These are phyloP conservation scores for Phialocephala sp. DNA, from an alignment of 2,329 filamentous ascomycete species.

Conservation along the genomic window DNA sequence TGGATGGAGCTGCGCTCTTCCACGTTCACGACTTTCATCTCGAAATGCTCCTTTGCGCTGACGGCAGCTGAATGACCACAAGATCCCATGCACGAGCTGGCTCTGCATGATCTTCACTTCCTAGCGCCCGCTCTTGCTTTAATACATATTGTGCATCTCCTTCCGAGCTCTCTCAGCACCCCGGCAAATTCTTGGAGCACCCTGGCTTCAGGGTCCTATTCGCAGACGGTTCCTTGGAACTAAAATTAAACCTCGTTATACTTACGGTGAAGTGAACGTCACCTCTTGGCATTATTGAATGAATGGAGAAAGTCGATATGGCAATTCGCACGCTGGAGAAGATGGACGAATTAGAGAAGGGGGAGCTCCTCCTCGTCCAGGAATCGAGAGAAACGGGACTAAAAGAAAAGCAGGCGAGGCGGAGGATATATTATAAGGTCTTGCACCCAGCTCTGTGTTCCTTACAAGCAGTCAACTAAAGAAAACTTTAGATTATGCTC, in stretches of 20 bases:
- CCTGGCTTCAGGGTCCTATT: conserved; percentile 9
- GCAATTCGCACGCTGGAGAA: conserved; percentile 17
- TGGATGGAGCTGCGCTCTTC: not conserved
- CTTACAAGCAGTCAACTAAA: conserved; percentile 9
- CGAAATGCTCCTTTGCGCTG: not conserved
- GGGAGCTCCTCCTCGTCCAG: conserved; percentile 14
- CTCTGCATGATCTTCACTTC: conserved; percentile 28
- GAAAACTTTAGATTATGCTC: conserved; percentile 26
- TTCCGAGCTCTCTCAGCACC: conserved; percentile 7
- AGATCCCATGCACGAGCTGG: conserved; percentile 32
- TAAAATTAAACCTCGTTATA: conserved; percentile 14
- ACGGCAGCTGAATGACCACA: conserved; percentile 5
- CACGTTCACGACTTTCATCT: not conserved
- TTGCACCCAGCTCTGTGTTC: not conserved
- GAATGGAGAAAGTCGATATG: conserved; percentile 23
- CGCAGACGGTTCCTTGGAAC: conserved; percentile 5
- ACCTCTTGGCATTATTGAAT: conserved; percentile 2
- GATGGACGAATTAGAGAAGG: conserved; percentile 31
- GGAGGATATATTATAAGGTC: conserved; percentile 31
- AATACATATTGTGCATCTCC: not conserved
- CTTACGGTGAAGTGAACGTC: conserved; percentile 8
- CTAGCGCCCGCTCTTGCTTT: conserved; percentile 2
- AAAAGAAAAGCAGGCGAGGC: conserved; percentile 3
- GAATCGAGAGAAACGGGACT: conserved; percentile 9
- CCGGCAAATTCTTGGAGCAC: conserved; percentile 12